phyloP scores from a whole-genome alignment of 2,329 filamentous ascomycete genomes.

The Cytospora piceae region DNA sequence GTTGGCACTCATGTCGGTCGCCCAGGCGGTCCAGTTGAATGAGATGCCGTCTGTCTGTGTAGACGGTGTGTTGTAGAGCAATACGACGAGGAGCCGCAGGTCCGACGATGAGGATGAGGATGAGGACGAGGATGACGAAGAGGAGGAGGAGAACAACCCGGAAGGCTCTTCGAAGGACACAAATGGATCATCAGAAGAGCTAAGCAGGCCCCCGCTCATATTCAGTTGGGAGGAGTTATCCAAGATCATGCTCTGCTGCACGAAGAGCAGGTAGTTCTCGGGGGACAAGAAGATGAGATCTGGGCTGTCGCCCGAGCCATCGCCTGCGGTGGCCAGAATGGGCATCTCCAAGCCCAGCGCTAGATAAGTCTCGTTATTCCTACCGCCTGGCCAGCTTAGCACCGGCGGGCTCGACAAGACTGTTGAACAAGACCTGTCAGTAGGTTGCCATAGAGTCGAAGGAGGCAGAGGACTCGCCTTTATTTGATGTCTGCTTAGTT shows the following conservation, averaged over 20 bases:
- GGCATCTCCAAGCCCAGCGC: conserved; percentile 28
- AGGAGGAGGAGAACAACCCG: conserved; percentile 38
- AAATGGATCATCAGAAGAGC: conserved; percentile 30
- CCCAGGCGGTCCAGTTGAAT: conserved; percentile 28
- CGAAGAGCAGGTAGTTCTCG: conserved; percentile 28
- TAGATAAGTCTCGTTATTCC: conserved; percentile 18
- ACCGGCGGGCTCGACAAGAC: conserved; percentile 23
- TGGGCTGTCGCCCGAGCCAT: conserved; percentile 20
- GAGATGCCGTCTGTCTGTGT: background rate
- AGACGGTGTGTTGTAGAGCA: conserved; percentile 22
- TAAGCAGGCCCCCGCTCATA: conserved; percentile 29
- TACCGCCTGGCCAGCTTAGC: conserved; percentile 22
- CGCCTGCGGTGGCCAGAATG: conserved; percentile 27
- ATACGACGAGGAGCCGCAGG: conserved; percentile 25
- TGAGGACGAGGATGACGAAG: conserved; percentile 32
- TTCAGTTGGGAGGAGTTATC: conserved; percentile 23
- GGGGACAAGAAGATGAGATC: conserved; percentile 26
- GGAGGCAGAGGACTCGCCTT: background rate
- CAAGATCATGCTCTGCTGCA: conserved; percentile 29
- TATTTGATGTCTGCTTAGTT: conserved; percentile 10
- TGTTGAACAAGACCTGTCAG: background rate
- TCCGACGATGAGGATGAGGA: conserved; percentile 28
- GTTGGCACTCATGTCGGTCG: conserved; percentile 22
- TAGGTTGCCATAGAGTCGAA: background rate
- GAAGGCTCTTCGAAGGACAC: conserved; percentile 35